Evolutionary conservation across 1,284 basidiomycete species (phyloP), one percentile per base, ranked within the genome.

Genomic region (Ustilago trichophora): DNA sequence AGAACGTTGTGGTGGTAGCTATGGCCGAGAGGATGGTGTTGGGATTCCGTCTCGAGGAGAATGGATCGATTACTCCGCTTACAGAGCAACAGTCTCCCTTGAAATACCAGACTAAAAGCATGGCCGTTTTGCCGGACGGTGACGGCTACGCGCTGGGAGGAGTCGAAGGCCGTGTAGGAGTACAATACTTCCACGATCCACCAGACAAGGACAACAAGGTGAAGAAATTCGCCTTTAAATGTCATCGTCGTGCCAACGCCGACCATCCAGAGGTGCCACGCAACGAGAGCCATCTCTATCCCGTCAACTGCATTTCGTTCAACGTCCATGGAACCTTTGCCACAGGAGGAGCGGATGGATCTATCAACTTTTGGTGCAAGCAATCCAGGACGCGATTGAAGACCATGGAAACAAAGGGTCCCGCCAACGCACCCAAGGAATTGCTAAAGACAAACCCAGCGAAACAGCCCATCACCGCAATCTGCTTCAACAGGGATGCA

Each of bases 291-390:
- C 84, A 93, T 42, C 90, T 98, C 13, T 98, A 87, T 78, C 87
- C 93, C 1, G 93, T 98, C 54, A 98, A 98, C 77, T 90, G 91
- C 55, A 90, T 92, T 75, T 87, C 88, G 1, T 97, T 97, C 86
- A 93, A 97, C 80, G 86, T 89, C 1, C 91, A 95, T 69, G 93
- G 93, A 37, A 98, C 94, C 1, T 97, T 97, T 83, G 91, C 91
- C 26, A 97, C 93, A 0, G 92, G 90, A 60, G 94, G 94, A 85
- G 82, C 82, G 11, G 75, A 89, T 81, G 80, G 77, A 24, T 72
- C 72, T 7, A 77, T 82, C 49, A 80, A 76, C 48, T 77, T 80
- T 52, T 82, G 92, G 92, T 91, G 94, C 83, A 92, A 92, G 82
- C 91, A 92, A 80, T 87, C 89, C 10, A 89, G 92, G 51, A 93